Conservation (phyloP, 2,329 filamentous ascomycete species). For the Cercospora sp. region DNA sequence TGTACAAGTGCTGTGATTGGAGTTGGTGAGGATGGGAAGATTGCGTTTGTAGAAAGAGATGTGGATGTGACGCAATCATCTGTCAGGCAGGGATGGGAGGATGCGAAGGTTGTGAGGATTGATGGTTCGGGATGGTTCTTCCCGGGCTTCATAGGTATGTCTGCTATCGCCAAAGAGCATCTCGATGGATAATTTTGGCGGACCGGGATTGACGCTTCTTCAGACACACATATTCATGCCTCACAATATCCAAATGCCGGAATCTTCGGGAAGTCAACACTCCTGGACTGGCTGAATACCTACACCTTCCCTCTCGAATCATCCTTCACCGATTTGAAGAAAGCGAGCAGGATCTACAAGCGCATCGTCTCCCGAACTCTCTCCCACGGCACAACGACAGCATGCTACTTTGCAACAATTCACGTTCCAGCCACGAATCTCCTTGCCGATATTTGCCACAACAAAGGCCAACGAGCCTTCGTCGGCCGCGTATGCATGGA, state of each 20-base stretch:
- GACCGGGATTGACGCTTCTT: slow-evolving; percentile 1
- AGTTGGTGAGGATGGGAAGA: slow-evolving; percentile 55
- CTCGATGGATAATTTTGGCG: neutral
- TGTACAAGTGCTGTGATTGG: slow-evolving; percentile 49
- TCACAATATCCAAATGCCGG: slow-evolving; percentile 92
- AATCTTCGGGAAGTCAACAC: slow-evolving; percentile 88
- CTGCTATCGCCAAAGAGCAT: neutral
- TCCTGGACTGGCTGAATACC: slow-evolving; percentile 87
- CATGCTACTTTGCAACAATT: slow-evolving; percentile 91
- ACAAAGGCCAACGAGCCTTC: slow-evolving; percentile 80
- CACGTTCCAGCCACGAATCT: slow-evolving; percentile 88
- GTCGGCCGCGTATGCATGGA: slow-evolving; percentile 98
- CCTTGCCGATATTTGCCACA: slow-evolving; percentile 78
- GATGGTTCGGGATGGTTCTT: slow-evolving; percentile 72
- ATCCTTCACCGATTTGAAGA: slow-evolving; percentile 63
- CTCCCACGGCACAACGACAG: slow-evolving; percentile 86
- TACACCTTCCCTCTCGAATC: slow-evolving; percentile 95
- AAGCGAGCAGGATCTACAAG: slow-evolving; percentile 71
- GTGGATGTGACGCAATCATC: slow-evolving; percentile 27
- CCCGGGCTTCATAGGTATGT: slow-evolving; percentile 73
- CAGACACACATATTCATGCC: slow-evolving; percentile 94
- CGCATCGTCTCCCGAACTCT: slow-evolving; percentile 78
- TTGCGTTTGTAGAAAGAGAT: slow-evolving; percentile 49
- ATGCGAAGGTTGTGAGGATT: slow-evolving; percentile 42
- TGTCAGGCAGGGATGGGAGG: slow-evolving; percentile 41